phyloP scores from a whole-genome alignment of 2,329 filamentous ascomycete species.

The Tolypocladium endophyticum region DNA sequence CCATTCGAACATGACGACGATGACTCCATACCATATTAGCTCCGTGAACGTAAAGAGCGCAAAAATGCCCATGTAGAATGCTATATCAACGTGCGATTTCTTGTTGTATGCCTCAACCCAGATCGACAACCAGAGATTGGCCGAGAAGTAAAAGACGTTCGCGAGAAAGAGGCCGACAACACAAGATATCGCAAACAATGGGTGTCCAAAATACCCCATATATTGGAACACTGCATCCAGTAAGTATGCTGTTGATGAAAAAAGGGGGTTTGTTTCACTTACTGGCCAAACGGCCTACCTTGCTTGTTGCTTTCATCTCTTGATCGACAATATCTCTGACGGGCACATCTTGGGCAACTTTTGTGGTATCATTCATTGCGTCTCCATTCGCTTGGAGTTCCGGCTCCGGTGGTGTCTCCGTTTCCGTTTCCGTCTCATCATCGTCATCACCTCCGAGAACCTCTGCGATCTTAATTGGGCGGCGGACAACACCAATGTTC shows the following conservation, averaged over 20 bases:
- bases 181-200: conserved; percentile 28
- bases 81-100: conserved; percentile 30
- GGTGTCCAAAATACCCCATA: conserved; percentile 39
- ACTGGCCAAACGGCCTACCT: conserved; percentile 33
- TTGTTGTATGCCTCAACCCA: conserved; percentile 42
- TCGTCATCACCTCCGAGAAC: conserved; percentile 25
- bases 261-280: conserved; percentile 9
- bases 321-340: conserved; percentile 33
- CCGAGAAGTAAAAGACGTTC: conserved; percentile 30
- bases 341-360: conserved; percentile 23
- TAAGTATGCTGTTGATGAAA: conserved; percentile 5
- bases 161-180: conserved; percentile 27
- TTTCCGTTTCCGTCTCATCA: conserved; percentile 14
- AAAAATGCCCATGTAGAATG: conserved; percentile 44
- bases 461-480: conserved; percentile 31
- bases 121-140: conserved; percentile 37
- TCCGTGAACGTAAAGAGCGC: conserved; percentile 33
- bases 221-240: conserved; percentile 33
- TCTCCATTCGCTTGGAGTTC: conserved; percentile 18
- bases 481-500: conserved; percentile 34
- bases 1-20: conserved; percentile 38
- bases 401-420: conserved; percentile 13
- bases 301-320: conserved; percentile 35
- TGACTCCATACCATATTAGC: conserved; percentile 28
- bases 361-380: conserved; percentile 18